Percentiles rank a stretch among this genome's conserved stretches.
These are phyloP conservation scores for Deinandra increscens DNA, from an alignment of 129 eudicot genomes.

Conservation along the genomic window DNA sequence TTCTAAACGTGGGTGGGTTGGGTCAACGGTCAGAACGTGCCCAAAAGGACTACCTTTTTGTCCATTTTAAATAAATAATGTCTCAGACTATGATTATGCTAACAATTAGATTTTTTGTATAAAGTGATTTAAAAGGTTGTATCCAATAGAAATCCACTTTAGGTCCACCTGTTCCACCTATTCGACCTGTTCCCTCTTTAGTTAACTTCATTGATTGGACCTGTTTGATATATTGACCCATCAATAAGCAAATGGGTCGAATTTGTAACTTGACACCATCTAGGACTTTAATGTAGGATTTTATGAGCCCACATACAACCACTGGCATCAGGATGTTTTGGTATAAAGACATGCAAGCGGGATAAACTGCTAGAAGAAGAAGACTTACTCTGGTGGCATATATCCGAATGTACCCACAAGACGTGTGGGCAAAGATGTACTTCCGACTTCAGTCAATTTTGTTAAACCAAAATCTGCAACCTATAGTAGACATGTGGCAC, in stretches of 20 bases:
- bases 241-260: background rate
- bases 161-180: background rate
- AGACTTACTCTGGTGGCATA: slow-evolving; percentile 97
- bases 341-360: slow-evolving; percentile 6
- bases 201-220: background rate
- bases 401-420: slow-evolving; percentile 98
- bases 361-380: slow-evolving; percentile 16
- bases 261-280: slow-evolving; percentile 5
- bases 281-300: slow-evolving; percentile 13
- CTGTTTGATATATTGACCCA: slow-evolving; percentile 5
- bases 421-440: slow-evolving; percentile 67
- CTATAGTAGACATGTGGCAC: slow-evolving; percentile 32
- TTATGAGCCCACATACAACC: slow-evolving; percentile 22
- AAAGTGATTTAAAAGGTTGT: background rate
- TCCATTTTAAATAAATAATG: background rate
- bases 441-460: slow-evolving; percentile 84
- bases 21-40: background rate
- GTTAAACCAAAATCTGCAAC: slow-evolving; percentile 98
- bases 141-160: background rate
- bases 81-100: background rate
- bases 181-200: background rate
- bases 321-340: background rate
- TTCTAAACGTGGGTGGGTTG: background rate
- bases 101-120: background rate
- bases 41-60: background rate